phyloP scores from a whole-genome alignment of 805 yeast genomes.

The Sugiyamaella chiloensis region DNA sequence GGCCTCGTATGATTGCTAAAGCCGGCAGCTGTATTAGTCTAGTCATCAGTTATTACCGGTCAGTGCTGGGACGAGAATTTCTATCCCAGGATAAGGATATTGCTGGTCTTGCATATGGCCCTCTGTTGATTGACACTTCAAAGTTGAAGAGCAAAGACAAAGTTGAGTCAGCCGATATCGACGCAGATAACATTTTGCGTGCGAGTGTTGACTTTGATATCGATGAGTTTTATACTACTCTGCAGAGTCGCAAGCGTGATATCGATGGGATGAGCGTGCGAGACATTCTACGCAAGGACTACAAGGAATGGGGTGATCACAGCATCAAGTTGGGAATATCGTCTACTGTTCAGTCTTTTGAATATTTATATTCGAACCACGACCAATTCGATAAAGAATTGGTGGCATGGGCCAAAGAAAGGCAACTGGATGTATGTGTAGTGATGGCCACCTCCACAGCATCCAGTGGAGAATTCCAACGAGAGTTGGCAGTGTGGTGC shows the following conservation, averaged over 20 bases:
- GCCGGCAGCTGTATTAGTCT: slow-evolving; percentile 81
- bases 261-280: slow-evolving; percentile 54
- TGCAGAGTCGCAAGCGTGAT: slow-evolving; percentile 56
- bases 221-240: slow-evolving; percentile 31
- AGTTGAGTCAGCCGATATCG: slow-evolving; percentile 54
- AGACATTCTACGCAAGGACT: slow-evolving; percentile 78
- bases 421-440: slow-evolving; percentile 39
- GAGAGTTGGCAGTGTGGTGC: slow-evolving; percentile 43
- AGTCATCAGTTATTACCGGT: slow-evolving; percentile 58
- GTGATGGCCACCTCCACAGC: slow-evolving; percentile 48
- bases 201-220: slow-evolving; percentile 18
- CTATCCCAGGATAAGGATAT: slow-evolving; percentile 23
- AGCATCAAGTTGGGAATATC: slow-evolving; percentile 62
- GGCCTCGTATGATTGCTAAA: slow-evolving; percentile 59
- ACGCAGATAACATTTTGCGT: neutral
- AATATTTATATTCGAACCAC: slow-evolving; percentile 44
- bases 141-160: slow-evolving; percentile 54
- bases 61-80: slow-evolving; percentile 10
- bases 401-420: slow-evolving; percentile 32
- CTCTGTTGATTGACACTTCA: slow-evolving; percentile 73
- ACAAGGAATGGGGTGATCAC: slow-evolving; percentile 58
- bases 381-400: slow-evolving; percentile 31
- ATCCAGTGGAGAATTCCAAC: slow-evolving; percentile 33
- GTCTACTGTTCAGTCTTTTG: slow-evolving; percentile 62
- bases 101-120: slow-evolving; percentile 55